Base-by-base conservation (phyloP, 495 filamentous ascomycete species). In the Penicillium silybi region DNA sequence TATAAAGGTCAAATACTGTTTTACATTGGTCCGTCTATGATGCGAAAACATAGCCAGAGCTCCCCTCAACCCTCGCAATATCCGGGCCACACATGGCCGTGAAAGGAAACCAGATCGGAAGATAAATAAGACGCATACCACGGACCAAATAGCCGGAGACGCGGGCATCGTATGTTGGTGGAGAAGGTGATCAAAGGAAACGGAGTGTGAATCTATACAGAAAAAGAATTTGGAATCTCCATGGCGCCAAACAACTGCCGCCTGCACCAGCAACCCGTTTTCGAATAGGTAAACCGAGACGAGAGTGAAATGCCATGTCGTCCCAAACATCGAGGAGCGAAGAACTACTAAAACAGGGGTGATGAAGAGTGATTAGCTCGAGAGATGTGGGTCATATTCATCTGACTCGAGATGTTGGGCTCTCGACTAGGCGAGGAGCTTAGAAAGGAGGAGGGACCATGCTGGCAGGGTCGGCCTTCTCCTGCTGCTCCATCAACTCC, bases 401-500 rank as follows among this genome's bases (percentile, higher is more conserved):
- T 27, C 38, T 20, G 32, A 1, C 46, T 48, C 37, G 46, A 54
- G 46, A 46, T 44, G 46, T 34, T 29, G 37, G 26, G 16, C 27
- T 49, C 52, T 44, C 46, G 18, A 50, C 44, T 22, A 20, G 20
- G 11, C 29, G 6, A 37, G 47, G 53, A 46, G 57, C 57, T 69
- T 80, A 83, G 71, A 83, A 82, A 38, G 80, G 80, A 52, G 75
- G 75, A 54, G 74, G 74, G 25, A 72, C 61, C 58, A 79, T 69
- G 61, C 62, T 67, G 53, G 75, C 64, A 34, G 71, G 61, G 20
- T 75, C 76, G 45, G 76, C 70, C 68, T 76, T 79, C 68, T 97
- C 90, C 75, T 95, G 87, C 71, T 90, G 87, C 67, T 92, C 89
- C 79, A 96, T 90, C 63, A 97, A 74, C 60, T 96, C 92, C 64